Conservation (phyloP, 805 yeast genomes). For the Zygosaccharomyces siamensis region DNA sequence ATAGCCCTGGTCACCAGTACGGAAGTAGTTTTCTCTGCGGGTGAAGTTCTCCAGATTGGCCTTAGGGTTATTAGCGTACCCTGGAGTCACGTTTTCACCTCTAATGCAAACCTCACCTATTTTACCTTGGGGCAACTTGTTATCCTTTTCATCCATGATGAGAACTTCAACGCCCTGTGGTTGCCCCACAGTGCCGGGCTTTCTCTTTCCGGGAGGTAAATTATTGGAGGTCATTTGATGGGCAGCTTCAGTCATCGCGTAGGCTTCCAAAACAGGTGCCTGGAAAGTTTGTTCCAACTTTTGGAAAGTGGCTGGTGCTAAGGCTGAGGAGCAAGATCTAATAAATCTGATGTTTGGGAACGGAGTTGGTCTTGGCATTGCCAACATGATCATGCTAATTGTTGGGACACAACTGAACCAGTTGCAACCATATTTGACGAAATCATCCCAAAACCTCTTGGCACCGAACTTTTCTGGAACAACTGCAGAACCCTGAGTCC, state of each 20-base stretch:
- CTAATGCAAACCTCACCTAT: slow-evolving; percentile 67
- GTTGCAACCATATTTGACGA: slow-evolving; percentile 44
- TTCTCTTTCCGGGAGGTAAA: slow-evolving; percentile 58
- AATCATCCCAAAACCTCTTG: slow-evolving; percentile 54
- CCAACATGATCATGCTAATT: slow-evolving; percentile 61
- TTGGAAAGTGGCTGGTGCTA: slow-evolving; percentile 61
- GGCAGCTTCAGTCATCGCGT: slow-evolving; percentile 79
- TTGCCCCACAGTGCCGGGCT: slow-evolving; percentile 69
- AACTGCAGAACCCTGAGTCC: slow-evolving; percentile 56
- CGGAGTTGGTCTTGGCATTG: slow-evolving; percentile 45
- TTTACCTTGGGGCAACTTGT: slow-evolving; percentile 44
- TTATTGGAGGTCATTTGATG: slow-evolving; percentile 75
- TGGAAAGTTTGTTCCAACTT: slow-evolving; percentile 52
- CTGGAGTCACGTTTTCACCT: slow-evolving; percentile 66
- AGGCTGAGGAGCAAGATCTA: slow-evolving; percentile 66
- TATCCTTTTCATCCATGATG: slow-evolving; percentile 48
- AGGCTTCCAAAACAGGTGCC: slow-evolving; percentile 71
- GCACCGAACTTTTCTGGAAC: slow-evolving; percentile 63
- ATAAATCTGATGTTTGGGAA: slow-evolving; percentile 58
- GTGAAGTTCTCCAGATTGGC: slow-evolving; percentile 69
- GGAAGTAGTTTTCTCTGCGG: slow-evolving; percentile 50
- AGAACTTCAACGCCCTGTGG: slow-evolving; percentile 65
- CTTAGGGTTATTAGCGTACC: slow-evolving; percentile 65
- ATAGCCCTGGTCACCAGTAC: slow-evolving; percentile 76
- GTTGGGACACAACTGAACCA: slow-evolving; percentile 82